Percentiles rank a stretch among this genome's conserved stretches.
Conservation (phyloP, 495 filamentous ascomycete genomes). For the Sphaerosporella brunnea region DNA sequence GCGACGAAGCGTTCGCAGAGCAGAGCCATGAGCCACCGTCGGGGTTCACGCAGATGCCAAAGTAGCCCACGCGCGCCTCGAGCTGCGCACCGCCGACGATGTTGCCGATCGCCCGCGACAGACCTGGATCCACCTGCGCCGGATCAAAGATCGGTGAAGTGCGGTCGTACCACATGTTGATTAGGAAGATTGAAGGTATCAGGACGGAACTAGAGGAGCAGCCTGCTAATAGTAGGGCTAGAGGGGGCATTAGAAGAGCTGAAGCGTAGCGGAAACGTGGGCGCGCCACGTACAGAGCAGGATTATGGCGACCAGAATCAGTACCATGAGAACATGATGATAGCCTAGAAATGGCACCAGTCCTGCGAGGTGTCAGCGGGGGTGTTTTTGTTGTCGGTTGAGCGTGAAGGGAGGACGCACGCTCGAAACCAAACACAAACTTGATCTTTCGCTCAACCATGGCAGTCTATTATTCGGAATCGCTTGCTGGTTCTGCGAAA, state of each 20-base stretch:
- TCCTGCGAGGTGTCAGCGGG: slow-evolving; percentile 33
- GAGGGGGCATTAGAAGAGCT: neutral
- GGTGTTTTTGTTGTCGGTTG: neutral
- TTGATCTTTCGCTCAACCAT: slow-evolving; percentile 8
- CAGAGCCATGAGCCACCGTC: slow-evolving; percentile 56
- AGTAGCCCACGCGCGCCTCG: slow-evolving; percentile 47
- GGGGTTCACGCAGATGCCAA: slow-evolving; percentile 58
- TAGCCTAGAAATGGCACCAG: slow-evolving; percentile 91
- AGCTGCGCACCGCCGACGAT: slow-evolving; percentile 50
- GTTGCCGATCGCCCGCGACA: slow-evolving; percentile 45
- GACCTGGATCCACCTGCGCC: slow-evolving; percentile 23
- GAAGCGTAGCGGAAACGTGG: no score
- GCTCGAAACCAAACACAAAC: slow-evolving; percentile 7
- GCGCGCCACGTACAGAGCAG: slow-evolving; percentile 57
- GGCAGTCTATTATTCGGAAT: no score
- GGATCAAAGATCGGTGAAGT: slow-evolving; percentile 18
- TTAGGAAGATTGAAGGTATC: slow-evolving; percentile 64
- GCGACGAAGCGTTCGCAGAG: slow-evolving; percentile 57
- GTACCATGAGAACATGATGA: slow-evolving; percentile 95
- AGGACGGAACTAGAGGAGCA: slow-evolving; percentile 60
- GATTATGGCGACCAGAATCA: slow-evolving; percentile 87
- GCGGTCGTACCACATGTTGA: slow-evolving; percentile 29
- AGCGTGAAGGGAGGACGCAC: slow-evolving; percentile 1
- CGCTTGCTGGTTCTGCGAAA: no score
- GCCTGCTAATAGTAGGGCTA: slow-evolving; percentile 61